Evolutionary conservation across 2,329 filamentous ascomycete species (phyloP), one percentile per base, ranked within the genome.

Genomic region (Tolypocladium guangdongense): DNA sequence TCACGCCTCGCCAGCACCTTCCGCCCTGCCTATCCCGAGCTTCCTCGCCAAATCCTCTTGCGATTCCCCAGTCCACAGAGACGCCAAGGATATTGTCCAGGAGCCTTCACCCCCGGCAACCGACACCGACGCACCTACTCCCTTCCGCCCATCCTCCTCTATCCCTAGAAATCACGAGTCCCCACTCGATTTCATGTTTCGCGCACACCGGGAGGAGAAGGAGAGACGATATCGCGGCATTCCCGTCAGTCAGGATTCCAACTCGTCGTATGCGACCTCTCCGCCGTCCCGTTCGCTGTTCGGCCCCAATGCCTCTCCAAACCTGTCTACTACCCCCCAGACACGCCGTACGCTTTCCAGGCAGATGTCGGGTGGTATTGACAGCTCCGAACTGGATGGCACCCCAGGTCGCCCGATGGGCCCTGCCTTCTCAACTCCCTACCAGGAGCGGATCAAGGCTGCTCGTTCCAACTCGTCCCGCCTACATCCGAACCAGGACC

Each of bases 1-100:
- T 68, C 91, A 96, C 69, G 88, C 90, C 41, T 97, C 93, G 10
- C 93, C 93, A 22, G 92, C 91, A 2, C 87, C 93, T 0, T 95
- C 90, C 10, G 84, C 90, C 27, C 76, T 99, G 35, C 93, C 93
- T 0, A 87, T 96, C 55, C 93, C 93, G 12, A 95, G 87, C 64
- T 96, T 96, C 68, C 81, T 76, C 36, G 86, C 87, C 32, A 91
- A 87, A 63, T 84, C 88, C 0, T 77, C 88, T 14, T 84, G 84
- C 4, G 84, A 87, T 54, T 84, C 84, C 4, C 81, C 78, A 7
- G 56, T 58, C 48, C 49, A 59, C 41, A 60, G 49, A 62, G 68
- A 55, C 60, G 71, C 54, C 74, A 78, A 57, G 69, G 59, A 59
- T 20, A 54, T 59, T 49, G 56, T 65, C 53, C 66, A 69, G 59